Percentiles rank a stretch among this genome's conserved stretches.
These are phyloP conservation scores for Citrullus colocynthis DNA, from an alignment of 306 rosid genomes.

Conservation along the genomic window DNA sequence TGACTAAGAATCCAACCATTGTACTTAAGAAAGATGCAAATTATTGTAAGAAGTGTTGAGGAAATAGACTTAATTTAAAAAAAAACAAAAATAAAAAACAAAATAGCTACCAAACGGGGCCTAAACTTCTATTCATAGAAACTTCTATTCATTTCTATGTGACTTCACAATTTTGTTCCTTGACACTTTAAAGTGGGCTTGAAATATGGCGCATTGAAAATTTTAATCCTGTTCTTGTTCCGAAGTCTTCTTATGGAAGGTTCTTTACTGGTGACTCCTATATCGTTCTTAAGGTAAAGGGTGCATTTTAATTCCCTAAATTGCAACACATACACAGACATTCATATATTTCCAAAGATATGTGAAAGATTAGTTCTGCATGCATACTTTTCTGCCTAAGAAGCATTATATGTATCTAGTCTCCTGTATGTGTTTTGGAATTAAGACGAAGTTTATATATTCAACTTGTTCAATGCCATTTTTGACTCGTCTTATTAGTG, in stretches of 20 bases:
- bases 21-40: too few relatives aligned
- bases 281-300: constrained; percentile 66
- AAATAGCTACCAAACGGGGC: too few relatives aligned
- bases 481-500: neutral
- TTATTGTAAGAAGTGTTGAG: too few relatives aligned
- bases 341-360: neutral
- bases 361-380: neutral
- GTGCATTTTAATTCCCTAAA: neutral
- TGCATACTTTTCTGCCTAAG: neutral
- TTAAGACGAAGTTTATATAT: neutral
- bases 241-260: constrained; percentile 59
- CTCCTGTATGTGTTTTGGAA: neutral
- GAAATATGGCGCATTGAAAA: constrained; percentile 97
- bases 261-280: constrained; percentile 89
- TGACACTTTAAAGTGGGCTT: constrained; percentile 66
- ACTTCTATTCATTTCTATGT: neutral
- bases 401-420: neutral
- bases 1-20: too few relatives aligned
- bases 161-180: constrained; percentile 25
- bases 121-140: neutral
- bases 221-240: constrained; percentile 57
- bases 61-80: too few relatives aligned
- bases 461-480: constrained; percentile 1
- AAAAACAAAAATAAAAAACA: too few relatives aligned
- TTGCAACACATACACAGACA: neutral